Conservation (phyloP, 2,329 filamentous ascomycete species). For the Colletotrichum costaricense region DNA sequence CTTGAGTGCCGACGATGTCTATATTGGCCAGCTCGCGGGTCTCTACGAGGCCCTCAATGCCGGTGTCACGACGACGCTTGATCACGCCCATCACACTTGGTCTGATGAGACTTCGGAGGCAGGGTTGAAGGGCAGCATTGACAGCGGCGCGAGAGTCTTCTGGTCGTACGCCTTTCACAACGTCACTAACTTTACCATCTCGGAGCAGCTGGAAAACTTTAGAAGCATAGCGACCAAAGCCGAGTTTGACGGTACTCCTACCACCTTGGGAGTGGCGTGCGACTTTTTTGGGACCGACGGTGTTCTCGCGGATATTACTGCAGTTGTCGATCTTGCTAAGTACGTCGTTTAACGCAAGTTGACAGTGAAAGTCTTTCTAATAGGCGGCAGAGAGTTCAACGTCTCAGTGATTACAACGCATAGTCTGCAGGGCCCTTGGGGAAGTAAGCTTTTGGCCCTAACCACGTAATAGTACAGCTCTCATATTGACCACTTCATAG, state of each 20-base stretch:
- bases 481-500: background rate
- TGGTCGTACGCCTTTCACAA: constrained; percentile 58
- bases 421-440: constrained; percentile 52
- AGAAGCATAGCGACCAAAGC: constrained; percentile 47
- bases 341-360: constrained; percentile 28
- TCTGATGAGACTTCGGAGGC: constrained; percentile 53
- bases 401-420: constrained; percentile 60
- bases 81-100: constrained; percentile 64
- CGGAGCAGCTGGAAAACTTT: constrained; percentile 52
- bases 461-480: background rate
- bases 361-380: background rate
- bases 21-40: constrained; percentile 57
- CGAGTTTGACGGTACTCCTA: constrained; percentile 42
- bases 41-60: constrained; percentile 63
- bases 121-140: constrained; percentile 57
- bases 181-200: constrained; percentile 44
- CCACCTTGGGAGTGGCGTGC: constrained; percentile 54
- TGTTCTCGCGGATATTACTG: constrained; percentile 41
- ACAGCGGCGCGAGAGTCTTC: constrained; percentile 60
- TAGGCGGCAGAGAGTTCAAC: constrained; percentile 45
- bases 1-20: constrained; percentile 57
- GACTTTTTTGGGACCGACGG: constrained; percentile 48
- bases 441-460: constrained; percentile 39
- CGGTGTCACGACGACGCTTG: constrained; percentile 63
- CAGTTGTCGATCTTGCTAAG: constrained; percentile 48